Base-by-base conservation (phyloP, 139 green algal species). In the Chlamydomonas sphaeroides region DNA sequence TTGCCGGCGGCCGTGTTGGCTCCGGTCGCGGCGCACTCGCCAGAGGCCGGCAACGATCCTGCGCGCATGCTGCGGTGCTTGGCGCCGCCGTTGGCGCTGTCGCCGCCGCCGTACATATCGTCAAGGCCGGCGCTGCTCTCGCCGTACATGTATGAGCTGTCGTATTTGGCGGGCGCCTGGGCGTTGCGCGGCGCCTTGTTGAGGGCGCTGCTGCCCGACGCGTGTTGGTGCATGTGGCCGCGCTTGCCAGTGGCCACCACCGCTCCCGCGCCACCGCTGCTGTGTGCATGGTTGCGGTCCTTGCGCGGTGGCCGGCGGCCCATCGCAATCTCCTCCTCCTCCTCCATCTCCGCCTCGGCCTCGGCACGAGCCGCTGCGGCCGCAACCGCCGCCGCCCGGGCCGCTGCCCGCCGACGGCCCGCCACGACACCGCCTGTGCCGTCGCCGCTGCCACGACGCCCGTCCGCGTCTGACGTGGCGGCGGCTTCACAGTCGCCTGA, bases 281-380 rank as follows among this genome's bases (percentile, higher is more conserved):
- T n/a, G n/a, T n/a, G n/a, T n/a, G n/a, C n/a, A n/a, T n/a, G 11
- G 45, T 32, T n/a, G 18, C 35, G 63, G 76, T 75, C 56, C 65
- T 59, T 66, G 10, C 51, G 65, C 7, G 78, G 65, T 20, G 49
- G 65, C 33, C 66, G 78, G 33, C 78, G 56, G 20, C 65, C 61
- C 65, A 45, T 10, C 30, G 38, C 1, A n/a, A 68, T 51, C 26
- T 68, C 65, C 66, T 77, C 39, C 48, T 35, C 45, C 78, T 75
- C 75, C 45, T 72, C 75, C 42, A 51, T 62, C 62, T 82, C 75
- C 32, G 61, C 75, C 42, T 82, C 75, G 5, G 75, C 74, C 74
- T 80, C 74, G 57, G 74, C 75, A 32, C 75, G 23, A 6, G 68
- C 61, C 2, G 80, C 79, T 2, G 65, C 79, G 15, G 68, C 69